phyloP scores from a whole-genome alignment of 352 stramenopile species.

The Labyrinthula sp. region DNA sequence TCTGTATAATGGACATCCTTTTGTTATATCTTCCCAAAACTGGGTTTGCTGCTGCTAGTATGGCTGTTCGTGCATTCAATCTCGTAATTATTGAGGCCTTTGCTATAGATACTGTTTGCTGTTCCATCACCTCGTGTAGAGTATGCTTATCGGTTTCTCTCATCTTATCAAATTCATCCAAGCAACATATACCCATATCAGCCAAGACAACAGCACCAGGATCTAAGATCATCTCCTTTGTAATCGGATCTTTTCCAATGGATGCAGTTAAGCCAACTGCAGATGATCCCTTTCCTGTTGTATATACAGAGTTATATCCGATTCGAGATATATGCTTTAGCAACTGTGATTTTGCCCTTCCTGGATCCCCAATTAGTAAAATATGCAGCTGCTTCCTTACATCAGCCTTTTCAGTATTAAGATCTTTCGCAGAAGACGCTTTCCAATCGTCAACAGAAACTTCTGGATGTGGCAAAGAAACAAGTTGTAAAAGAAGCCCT shows the following conservation, averaged over 20 bases:
- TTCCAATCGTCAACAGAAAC: background rate
- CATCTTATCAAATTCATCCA: conserved; percentile 97
- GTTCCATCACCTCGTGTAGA: conserved; percentile 99
- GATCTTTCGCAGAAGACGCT: conserved; percentile 23
- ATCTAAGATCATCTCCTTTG: conserved; percentile 54
- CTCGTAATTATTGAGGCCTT: conserved; percentile 98
- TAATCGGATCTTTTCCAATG: conserved; percentile 79
- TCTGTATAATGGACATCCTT: conserved; percentile 55
- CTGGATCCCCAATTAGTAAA: conserved; percentile 88
- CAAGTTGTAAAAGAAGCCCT: conserved; percentile 84
- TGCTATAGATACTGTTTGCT: conserved; percentile 93
- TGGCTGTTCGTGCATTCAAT: conserved; percentile 63
- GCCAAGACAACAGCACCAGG: conserved; percentile 90
- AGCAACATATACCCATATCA: conserved; percentile 90
- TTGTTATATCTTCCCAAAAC: conserved; percentile 60
- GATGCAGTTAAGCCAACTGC: conserved; percentile 91
- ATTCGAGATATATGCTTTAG: conserved; percentile 92
- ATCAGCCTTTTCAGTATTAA: conserved; percentile 38
- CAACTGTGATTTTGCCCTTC: conserved; percentile 95
- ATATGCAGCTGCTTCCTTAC: conserved; percentile 97
- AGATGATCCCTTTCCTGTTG: conserved; percentile 92
- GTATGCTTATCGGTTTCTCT: conserved; percentile 86
- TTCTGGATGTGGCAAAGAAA: conserved; percentile 61
- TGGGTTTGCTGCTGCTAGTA: conserved; percentile 68
- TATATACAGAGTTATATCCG: conserved; percentile 91